A percentile compares a stretch with the other conserved stretches of the same genome.
Conservation (phyloP, 345 rosid species). For the Melaleuca quinquenervia region DNA sequence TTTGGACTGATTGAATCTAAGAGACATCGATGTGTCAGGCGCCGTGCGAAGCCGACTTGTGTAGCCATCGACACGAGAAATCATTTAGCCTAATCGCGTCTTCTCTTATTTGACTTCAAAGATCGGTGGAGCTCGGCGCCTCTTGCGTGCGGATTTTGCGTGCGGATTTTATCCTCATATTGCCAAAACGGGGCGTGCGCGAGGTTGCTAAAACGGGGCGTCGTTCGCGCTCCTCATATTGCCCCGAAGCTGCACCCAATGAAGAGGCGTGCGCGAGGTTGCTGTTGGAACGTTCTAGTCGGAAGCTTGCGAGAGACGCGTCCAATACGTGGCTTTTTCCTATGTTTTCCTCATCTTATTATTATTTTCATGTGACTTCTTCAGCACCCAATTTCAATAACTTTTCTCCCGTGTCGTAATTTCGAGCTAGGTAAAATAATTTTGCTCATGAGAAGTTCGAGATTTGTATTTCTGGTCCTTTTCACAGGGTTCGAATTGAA, state of each 20-base stretch:
- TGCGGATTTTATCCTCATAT: too few species aligned
- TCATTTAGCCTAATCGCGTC: neutral
- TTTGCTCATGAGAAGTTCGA: neutral
- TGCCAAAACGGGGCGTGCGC: too few species aligned
- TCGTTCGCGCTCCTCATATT: too few species aligned
- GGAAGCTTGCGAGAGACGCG: neutral
- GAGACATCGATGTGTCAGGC: neutral
- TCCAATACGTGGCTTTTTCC: neutral
- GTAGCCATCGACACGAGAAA: neutral
- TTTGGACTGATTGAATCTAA: neutral
- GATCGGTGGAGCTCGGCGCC: neutral
- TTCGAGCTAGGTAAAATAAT: neutral
- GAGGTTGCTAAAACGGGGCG: too few species aligned
- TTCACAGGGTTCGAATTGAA: neutral
- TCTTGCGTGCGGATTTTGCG: neutral
- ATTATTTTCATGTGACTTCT: neutral
- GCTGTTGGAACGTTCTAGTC: too few species aligned
- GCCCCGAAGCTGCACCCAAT: too few species aligned
- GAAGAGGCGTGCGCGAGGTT: too few species aligned
- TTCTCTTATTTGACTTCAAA: neutral
- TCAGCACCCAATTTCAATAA: fast-evolving
- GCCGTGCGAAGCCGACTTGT: neutral
- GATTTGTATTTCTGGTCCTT: fast-evolving
- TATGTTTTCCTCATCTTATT: fast-evolving
- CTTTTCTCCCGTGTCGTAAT: neutral